phyloP scores from a whole-genome alignment of 495 filamentous ascomycete species.

The Aspergillus haitiensis region DNA sequence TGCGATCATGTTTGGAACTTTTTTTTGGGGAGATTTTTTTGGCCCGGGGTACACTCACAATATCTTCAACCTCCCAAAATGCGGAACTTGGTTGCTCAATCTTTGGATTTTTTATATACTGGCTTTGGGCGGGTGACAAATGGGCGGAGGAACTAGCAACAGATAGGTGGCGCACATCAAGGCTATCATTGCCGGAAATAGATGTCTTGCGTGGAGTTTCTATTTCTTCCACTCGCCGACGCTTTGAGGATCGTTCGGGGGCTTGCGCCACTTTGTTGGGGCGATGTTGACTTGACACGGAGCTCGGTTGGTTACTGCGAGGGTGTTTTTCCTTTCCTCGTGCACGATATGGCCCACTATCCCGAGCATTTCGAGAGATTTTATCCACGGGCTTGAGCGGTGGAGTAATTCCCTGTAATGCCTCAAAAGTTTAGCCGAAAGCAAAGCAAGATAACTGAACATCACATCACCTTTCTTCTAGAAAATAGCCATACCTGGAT shows the following conservation, averaged over 20 bases:
- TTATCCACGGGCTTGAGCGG: constrained; percentile 33
- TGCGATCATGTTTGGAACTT: constrained; percentile 2
- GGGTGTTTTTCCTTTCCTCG: constrained; percentile 22
- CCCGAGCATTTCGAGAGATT: constrained; percentile 32
- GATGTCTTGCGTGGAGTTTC: constrained; percentile 1
- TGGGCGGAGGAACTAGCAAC: constrained; percentile 18
- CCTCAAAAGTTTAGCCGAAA: constrained; percentile 6
- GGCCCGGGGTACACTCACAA: constrained; percentile 13
- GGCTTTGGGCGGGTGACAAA: constrained; percentile 28
- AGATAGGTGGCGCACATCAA: constrained; percentile 16
- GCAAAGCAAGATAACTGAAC: background rate
- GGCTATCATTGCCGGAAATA: constrained; percentile 20
- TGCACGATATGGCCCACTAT: constrained; percentile 44
- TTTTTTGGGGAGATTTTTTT: constrained; percentile 12
- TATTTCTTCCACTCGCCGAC: constrained; percentile 29
- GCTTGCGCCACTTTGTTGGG: constrained; percentile 19
- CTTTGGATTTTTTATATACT: constrained; percentile 20
- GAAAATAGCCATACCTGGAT: constrained; percentile 9
- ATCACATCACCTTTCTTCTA: background rate
- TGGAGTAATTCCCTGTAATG: constrained; percentile 9
- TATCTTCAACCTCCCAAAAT: constrained; percentile 29
- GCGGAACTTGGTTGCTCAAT: constrained; percentile 18
- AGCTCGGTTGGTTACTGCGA: background rate
- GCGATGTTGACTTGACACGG: constrained; percentile 1
- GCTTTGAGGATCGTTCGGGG: constrained; percentile 34